Conservation (phyloP, 441 rosid genomes). For the Eutrema salsugineum region DNA sequence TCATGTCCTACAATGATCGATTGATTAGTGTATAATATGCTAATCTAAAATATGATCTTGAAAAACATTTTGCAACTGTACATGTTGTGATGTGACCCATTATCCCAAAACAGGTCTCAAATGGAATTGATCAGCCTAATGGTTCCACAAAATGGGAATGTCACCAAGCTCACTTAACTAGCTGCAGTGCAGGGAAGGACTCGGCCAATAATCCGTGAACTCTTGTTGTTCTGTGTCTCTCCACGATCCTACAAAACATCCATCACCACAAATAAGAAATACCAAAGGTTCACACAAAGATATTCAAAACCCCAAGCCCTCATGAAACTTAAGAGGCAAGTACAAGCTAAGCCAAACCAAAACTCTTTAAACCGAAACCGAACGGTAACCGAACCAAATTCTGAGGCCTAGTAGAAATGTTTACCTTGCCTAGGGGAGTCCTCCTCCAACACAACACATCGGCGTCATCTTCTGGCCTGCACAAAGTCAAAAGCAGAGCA, state of each 20-base stretch:
- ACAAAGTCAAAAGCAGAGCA: slow-evolving; percentile 15
- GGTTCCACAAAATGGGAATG: slow-evolving; percentile 14
- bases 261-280: background rate
- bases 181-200: slow-evolving; percentile 63
- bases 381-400: background rate
- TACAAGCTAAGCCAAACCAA: too few species aligned
- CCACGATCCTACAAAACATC: slow-evolving; percentile 43
- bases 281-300: background rate
- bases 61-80: slow-evolving; percentile 20
- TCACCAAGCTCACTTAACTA: slow-evolving; percentile 29
- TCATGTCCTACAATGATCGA: background rate
- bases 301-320: too few species aligned
- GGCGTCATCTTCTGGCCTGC: slow-evolving; percentile 52
- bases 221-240: slow-evolving; percentile 35
- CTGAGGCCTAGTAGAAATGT: background rate
- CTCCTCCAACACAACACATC: slow-evolving; percentile 69
- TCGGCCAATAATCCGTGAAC: slow-evolving; percentile 46
- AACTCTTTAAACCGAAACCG: too few species aligned
- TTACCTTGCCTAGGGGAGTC: slow-evolving; percentile 48
- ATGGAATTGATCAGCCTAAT: background rate
- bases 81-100: background rate
- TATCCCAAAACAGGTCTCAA: slow-evolving; percentile 13
- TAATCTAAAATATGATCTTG: background rate
- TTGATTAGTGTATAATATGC: background rate
- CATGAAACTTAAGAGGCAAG: too few species aligned